Percentiles rank a stretch among this genome's conserved stretches.
These are phyloP conservation scores for Mycena pura DNA, from an alignment of 768 basidiomycete species.

Conservation along the genomic window DNA sequence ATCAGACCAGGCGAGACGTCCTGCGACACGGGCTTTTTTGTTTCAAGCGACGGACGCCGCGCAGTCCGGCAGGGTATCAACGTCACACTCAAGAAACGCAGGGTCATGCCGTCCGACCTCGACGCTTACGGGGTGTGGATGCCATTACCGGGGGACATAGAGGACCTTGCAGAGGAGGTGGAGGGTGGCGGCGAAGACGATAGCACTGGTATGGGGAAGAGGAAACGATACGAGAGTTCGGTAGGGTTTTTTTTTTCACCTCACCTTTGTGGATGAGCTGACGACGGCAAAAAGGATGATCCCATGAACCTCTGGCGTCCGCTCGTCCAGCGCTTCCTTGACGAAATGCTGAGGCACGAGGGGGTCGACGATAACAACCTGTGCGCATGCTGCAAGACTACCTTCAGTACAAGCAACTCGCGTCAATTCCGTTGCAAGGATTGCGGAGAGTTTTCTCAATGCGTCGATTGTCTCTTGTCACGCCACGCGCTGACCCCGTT, in stretches of 20 bases:
- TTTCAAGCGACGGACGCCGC: neutral
- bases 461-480: neutral
- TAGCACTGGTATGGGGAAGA: neutral
- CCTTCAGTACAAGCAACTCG: neutral
- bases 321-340: neutral
- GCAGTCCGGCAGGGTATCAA: neutral
- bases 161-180: neutral
- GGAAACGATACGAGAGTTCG: neutral
- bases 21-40: neutral
- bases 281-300: neutral
- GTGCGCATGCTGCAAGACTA: neutral
- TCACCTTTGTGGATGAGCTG: neutral
- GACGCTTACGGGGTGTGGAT: neutral
- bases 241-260: neutral
- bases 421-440: neutral
- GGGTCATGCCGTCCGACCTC: neutral
- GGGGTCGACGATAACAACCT: neutral
- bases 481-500: neutral
- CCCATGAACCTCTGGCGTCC: conserved; percentile 1
- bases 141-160: neutral
- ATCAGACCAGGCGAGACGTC: neutral
- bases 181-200: neutral
- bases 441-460: neutral
- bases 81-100: neutral
- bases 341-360: neutral